Conservation (phyloP, 2,329 filamentous ascomycete genomes). For the Biscogniauxia marginata region DNA sequence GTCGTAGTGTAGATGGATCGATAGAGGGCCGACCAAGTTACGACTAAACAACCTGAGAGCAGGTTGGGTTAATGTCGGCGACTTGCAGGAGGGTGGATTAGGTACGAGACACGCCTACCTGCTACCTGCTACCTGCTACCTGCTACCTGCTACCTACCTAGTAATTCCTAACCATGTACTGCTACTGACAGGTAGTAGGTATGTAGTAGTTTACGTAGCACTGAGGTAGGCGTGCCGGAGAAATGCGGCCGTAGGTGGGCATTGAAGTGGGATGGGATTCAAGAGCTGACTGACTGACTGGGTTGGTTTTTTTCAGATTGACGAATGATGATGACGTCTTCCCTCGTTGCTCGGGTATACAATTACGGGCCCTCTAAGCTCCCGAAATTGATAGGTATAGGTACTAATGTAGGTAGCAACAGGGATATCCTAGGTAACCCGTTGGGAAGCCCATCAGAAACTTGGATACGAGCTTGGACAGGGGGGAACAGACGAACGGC, state of each 20-base stretch:
- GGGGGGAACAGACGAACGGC: too few relatives aligned
- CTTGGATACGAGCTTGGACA: background rate
- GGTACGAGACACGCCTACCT: background rate
- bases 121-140: background rate
- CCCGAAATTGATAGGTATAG: conserved; percentile 6
- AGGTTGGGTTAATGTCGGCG: background rate
- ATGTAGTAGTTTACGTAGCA: background rate
- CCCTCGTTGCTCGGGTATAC: background rate
- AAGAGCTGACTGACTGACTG: too few relatives aligned
- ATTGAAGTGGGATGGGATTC: too few relatives aligned
- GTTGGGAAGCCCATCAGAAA: background rate
- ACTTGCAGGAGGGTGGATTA: background rate
- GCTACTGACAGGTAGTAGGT: background rate
- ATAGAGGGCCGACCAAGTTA: background rate
- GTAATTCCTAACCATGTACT: background rate
- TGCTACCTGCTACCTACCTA: background rate
- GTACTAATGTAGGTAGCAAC: background rate
- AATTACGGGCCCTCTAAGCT: background rate
- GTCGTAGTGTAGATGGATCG: background rate
- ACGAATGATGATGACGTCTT: conserved; percentile 23
- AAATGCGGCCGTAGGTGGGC: background rate
- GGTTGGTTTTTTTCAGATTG: conserved; percentile 9
- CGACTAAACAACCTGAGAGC: background rate
- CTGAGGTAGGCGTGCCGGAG: too few relatives aligned
- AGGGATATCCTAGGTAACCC: background rate